Conservation (phyloP, 345 rosid genomes). For the Microcos paniculata region DNA sequence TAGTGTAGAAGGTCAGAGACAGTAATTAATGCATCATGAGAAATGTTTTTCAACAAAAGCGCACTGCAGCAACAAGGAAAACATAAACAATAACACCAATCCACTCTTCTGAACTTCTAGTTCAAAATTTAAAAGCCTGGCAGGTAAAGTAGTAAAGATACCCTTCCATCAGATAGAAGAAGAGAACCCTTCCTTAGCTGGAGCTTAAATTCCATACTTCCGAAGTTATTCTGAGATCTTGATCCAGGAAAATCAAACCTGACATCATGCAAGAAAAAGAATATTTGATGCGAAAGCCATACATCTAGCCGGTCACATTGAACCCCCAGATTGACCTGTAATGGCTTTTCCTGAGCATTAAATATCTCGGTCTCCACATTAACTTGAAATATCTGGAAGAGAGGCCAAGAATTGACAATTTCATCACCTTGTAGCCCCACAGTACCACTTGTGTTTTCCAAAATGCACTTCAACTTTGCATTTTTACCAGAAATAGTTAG, state of each 20-base stretch:
- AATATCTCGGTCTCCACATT: constrained; percentile 44
- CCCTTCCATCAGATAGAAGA: constrained; percentile 89
- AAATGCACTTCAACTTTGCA: constrained; percentile 46
- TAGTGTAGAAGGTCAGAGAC: background rate
- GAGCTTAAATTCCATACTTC: constrained; percentile 40
- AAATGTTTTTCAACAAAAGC: background rate
- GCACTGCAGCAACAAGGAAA: background rate
- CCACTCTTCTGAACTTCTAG: constrained; percentile 6
- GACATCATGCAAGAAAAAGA: constrained; percentile 65
- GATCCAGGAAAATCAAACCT: constrained; percentile 48
- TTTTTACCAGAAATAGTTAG: constrained; percentile 38
- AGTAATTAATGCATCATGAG: background rate
- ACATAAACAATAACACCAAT: constrained; percentile 8
- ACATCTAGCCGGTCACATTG: constrained; percentile 58
- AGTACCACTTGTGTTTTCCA: constrained; percentile 50
- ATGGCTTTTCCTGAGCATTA: constrained; percentile 32
- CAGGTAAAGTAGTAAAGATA: constrained; percentile 29
- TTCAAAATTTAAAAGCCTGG: background rate
- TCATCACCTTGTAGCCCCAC: constrained; percentile 38
- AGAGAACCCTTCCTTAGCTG: constrained; percentile 62
- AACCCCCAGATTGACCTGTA: constrained; percentile 35
- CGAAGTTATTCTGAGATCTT: constrained; percentile 40
- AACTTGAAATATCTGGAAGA: constrained; percentile 57
- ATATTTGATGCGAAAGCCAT: constrained; percentile 65
- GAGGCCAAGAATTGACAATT: constrained; percentile 51